phyloP scores from a whole-genome alignment of 2,329 filamentous ascomycete species.

The Epichloe brachyelytri region DNA sequence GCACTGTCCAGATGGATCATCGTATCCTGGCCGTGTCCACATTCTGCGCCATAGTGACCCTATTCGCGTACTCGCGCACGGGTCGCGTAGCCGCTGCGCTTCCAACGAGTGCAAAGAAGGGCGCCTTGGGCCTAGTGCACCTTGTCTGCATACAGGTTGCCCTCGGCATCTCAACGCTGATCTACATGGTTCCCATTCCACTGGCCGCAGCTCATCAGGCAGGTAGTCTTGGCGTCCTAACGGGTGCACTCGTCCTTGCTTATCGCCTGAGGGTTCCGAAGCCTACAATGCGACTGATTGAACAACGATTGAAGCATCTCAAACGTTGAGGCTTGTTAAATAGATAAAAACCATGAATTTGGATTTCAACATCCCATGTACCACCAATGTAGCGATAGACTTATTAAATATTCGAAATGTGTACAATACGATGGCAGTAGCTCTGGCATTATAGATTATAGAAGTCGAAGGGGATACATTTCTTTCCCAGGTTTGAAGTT shows the following conservation, averaged over 20 bases:
- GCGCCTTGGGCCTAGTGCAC: conserved; percentile 68
- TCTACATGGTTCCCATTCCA: conserved; percentile 84
- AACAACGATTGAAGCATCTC: conserved; percentile 31
- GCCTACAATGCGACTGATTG: conserved; percentile 46
- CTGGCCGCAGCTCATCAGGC: conserved; percentile 89
- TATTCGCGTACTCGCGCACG: conserved; percentile 70
- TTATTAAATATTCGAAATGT: neutral
- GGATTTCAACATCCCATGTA: too few relatives aligned
- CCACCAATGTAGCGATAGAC: neutral
- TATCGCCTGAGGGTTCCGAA: conserved; percentile 65
- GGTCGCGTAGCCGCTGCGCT: conserved; percentile 45
- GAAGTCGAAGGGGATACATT: too few relatives aligned
- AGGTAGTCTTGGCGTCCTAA: conserved; percentile 72
- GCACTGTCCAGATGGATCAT: conserved; percentile 89
- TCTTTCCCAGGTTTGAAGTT: too few relatives aligned
- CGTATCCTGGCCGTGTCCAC: conserved; percentile 83
- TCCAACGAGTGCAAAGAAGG: conserved; percentile 50
- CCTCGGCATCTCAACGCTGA: conserved; percentile 78
- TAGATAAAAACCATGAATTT: neutral
- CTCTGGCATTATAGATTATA: neutral
- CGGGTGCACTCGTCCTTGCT: conserved; percentile 66
- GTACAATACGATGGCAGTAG: neutral
- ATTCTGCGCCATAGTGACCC: conserved; percentile 63
- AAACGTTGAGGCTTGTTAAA: conserved; percentile 2
- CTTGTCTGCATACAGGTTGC: conserved; percentile 70